phyloP scores from a whole-genome alignment of 2,329 filamentous ascomycete species.

The Raffaelea ambrosiae region DNA sequence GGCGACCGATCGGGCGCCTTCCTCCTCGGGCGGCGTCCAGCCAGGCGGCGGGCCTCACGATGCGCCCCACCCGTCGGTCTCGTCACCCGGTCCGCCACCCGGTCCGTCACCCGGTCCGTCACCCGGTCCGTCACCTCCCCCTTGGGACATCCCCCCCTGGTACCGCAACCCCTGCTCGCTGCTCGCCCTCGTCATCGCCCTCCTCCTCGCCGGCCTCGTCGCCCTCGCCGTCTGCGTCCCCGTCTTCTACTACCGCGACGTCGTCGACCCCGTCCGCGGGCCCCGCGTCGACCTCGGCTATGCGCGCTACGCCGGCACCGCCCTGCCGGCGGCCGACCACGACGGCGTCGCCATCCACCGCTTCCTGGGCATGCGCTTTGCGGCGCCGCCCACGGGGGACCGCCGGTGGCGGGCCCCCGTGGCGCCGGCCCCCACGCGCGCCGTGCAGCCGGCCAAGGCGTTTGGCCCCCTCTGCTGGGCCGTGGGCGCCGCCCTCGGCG shows the following conservation, averaged over 20 bases:
- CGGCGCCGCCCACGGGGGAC: slow-evolving; percentile 29
- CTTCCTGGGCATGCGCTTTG: slow-evolving; percentile 35
- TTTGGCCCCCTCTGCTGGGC: too few species aligned
- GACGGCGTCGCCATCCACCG: slow-evolving; percentile 18
- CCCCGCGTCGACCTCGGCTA: slow-evolving; percentile 10
- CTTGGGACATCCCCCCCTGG: too few species aligned
- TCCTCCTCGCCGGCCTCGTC: not conserved
- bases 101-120: too few species aligned
- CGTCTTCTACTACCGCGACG: not conserved
- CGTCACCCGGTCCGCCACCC: too few species aligned
- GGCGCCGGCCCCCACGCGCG: slow-evolving; percentile 21
- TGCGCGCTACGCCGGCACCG: slow-evolving; percentile 8
- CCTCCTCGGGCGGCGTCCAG: too few species aligned
- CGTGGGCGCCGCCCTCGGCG: too few species aligned
- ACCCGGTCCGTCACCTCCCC: too few species aligned
- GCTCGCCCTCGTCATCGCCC: not conserved
- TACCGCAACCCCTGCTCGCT: not conserved
- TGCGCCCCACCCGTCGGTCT: too few species aligned
- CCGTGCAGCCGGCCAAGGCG: slow-evolving; percentile 14
- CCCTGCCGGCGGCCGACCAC: not conserved
- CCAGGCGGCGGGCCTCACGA: too few species aligned
- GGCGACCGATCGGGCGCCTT: too few species aligned
- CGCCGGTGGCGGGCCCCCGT: slow-evolving; percentile 31
- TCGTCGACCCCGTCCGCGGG: not conserved
- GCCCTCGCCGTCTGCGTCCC: not conserved